phyloP scores from a whole-genome alignment of 1,139 yeast species.

The Protomyces lactucae-debilis region DNA sequence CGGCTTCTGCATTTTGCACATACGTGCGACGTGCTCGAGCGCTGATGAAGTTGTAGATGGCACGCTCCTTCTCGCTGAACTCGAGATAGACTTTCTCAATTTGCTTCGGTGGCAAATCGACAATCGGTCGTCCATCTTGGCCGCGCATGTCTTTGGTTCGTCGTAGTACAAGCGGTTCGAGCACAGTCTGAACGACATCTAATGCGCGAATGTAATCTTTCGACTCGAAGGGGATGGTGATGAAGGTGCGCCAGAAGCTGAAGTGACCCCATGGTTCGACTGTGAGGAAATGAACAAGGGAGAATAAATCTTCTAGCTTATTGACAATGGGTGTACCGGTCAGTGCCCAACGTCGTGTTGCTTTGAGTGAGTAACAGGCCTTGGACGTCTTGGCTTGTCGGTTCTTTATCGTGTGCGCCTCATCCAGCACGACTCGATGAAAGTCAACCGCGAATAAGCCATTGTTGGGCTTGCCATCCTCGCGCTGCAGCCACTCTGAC shows the following conservation, averaged over 20 bases:
- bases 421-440: conserved; percentile 78
- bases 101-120: conserved; percentile 71
- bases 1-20: conserved; percentile 56
- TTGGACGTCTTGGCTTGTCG: conserved; percentile 74
- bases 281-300: conserved; percentile 66
- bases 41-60: conserved; percentile 65
- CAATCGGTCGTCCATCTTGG: conserved; percentile 66
- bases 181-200: conserved; percentile 74
- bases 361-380: conserved; percentile 61
- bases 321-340: conserved; percentile 96
- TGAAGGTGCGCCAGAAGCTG: conserved; percentile 82
- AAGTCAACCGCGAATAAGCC: conserved; percentile 73
- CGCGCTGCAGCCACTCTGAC: conserved; percentile 47
- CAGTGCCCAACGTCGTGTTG: conserved; percentile 73
- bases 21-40: conserved; percentile 66
- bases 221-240: conserved; percentile 77
- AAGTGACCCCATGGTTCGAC: conserved; percentile 88
- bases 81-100: conserved; percentile 62
- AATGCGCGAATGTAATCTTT: conserved; percentile 66
- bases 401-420: conserved; percentile 86
- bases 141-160: conserved; percentile 84
- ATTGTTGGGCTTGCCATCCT: conserved; percentile 31
- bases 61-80: conserved; percentile 62
- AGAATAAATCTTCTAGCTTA: conserved; percentile 76
- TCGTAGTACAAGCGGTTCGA: conserved; percentile 77